These are phyloP conservation scores for Phaeolepiota aurea DNA, from an alignment of 768 basidiomycete genomes.

Conservation along the genomic window DNA sequence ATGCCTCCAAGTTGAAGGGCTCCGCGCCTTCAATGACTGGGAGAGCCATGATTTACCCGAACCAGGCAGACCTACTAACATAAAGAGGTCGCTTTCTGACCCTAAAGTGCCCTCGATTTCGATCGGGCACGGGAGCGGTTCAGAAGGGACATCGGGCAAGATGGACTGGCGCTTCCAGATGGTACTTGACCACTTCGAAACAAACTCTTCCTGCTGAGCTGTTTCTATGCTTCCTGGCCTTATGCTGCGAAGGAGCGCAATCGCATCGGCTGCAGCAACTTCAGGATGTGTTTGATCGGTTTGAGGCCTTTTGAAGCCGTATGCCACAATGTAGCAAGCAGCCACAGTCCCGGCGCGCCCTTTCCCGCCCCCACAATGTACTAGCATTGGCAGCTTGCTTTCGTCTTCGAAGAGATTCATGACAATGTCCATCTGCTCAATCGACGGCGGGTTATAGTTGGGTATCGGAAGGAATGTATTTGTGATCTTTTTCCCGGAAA, in stretches of 20 bases:
- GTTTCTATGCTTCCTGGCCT: constrained; percentile 55
- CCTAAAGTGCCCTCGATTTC: constrained; percentile 32
- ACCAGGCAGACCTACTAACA: constrained; percentile 56
- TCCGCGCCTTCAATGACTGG: constrained; percentile 34
- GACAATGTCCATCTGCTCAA: constrained; percentile 55
- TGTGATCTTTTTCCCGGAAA: constrained; percentile 29
- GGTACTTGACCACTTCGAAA: constrained; percentile 47
- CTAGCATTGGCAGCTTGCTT: constrained; percentile 37
- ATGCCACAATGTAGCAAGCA: constrained; percentile 51
- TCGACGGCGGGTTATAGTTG: constrained; percentile 44
- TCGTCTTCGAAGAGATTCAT: constrained; percentile 36
- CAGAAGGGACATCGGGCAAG: constrained; percentile 39
- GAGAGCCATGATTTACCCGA: constrained; percentile 54
- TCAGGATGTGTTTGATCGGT: constrained; percentile 33
- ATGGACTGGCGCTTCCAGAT: constrained; percentile 52
- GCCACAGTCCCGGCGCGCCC: constrained; percentile 56
- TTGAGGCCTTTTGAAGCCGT: constrained; percentile 40
- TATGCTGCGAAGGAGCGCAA: constrained; percentile 35
- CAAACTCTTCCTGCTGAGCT: constrained; percentile 45
- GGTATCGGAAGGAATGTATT: constrained; percentile 51
- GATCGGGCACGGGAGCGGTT: constrained; percentile 39
- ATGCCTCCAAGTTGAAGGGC: constrained; percentile 31
- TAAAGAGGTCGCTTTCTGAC: constrained; percentile 30
- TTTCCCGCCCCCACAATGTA: constrained; percentile 59
- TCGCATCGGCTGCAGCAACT: constrained; percentile 39